Conservation (phyloP, 148 eudicot species). For the Simmondsia chinensis region DNA sequence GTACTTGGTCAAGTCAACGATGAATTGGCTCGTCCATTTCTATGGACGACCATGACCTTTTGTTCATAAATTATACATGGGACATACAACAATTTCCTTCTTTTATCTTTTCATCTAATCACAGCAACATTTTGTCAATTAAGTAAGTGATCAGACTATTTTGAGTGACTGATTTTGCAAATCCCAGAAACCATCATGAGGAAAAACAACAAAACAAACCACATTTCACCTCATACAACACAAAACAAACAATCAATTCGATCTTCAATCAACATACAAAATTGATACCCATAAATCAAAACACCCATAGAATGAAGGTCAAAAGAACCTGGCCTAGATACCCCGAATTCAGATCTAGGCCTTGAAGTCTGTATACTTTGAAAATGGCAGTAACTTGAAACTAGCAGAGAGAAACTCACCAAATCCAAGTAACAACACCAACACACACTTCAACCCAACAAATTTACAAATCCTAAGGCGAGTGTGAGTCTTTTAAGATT, state of each 20-base stretch:
- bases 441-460: conserved; percentile 51
- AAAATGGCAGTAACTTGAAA: conserved; percentile 81
- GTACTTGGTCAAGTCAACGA: too few species aligned
- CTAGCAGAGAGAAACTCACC: conserved; percentile 61
- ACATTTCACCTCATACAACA: background rate
- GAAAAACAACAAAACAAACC: background rate
- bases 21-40: too few species aligned
- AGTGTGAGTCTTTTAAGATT: conserved; percentile 57
- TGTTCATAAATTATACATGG: too few species aligned
- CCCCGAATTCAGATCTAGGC: conserved; percentile 70
- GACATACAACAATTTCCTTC: too few species aligned
- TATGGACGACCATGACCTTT: too few species aligned
- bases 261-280: background rate
- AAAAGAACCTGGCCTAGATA: conserved; percentile 38
- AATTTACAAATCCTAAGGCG: conserved; percentile 29
- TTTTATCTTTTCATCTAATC: too few species aligned
- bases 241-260: conserved; percentile 1
- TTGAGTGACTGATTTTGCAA: too few species aligned
- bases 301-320: background rate
- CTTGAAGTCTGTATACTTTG: conserved; percentile 37
- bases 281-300: background rate
- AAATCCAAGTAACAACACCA: conserved; percentile 64
- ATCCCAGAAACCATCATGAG: background rate
- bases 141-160: too few species aligned
- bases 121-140: too few species aligned